These are phyloP conservation scores for Diplodia mutila DNA, from an alignment of 2,329 filamentous ascomycete species.

Conservation along the genomic window DNA sequence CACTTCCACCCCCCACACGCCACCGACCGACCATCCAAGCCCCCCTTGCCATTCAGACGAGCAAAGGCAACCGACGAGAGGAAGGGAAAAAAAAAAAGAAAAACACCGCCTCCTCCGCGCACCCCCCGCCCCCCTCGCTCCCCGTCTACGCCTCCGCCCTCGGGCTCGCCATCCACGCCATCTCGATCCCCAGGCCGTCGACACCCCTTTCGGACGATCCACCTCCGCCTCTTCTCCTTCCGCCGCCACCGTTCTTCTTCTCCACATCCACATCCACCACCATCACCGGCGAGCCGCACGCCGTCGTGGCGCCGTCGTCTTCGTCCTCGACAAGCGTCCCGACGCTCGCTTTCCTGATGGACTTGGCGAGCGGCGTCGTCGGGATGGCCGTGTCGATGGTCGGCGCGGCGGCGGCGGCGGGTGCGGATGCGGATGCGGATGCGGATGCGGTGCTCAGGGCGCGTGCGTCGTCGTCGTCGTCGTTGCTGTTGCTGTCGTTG, in stretches of 20 bases:
- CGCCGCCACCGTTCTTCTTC: not conserved
- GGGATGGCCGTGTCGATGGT: conserved; percentile 9
- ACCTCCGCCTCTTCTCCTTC: not conserved
- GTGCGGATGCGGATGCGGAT: not conserved
- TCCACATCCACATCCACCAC: not conserved
- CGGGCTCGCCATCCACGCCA: not conserved
- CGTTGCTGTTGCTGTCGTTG: not conserved
- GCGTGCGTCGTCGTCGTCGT: not conserved
- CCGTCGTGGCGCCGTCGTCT: not conserved
- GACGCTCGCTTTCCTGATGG: conserved; percentile 12
- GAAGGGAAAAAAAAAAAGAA: no score
- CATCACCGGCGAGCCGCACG: not conserved
- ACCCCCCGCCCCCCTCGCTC: no score
- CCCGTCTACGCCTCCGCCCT: not conserved
- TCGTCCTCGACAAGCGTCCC: not conserved
- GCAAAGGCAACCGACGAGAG: not conserved
- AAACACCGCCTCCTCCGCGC: no score
- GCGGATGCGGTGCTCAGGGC: not conserved
- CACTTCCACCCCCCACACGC: not conserved
- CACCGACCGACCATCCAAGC: not conserved
- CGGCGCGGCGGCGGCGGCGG: not conserved
- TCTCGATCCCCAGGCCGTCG: not conserved
- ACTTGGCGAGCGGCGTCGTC: conserved; percentile 10
- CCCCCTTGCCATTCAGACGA: not conserved
- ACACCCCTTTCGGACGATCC: no score